Evolutionary conservation across 257 asterid genomes (phyloP).

Genomic region (Fraxinus pennsylvanica): DNA sequence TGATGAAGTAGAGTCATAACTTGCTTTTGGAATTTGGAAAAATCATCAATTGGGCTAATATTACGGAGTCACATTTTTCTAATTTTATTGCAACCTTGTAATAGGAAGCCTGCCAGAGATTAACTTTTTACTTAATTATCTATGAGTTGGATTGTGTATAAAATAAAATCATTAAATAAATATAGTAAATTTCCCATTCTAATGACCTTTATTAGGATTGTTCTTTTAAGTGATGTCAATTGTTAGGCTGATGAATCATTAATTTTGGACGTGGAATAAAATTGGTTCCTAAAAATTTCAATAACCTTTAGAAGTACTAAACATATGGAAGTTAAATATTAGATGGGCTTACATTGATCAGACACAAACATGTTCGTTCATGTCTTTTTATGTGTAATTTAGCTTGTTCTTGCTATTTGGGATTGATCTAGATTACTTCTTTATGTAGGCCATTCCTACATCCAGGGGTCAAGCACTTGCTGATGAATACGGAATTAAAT

Average conservation of each 20-base stretch:
- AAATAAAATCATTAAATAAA: background rate
- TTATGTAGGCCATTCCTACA: constrained; percentile 80
- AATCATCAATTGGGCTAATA: background rate
- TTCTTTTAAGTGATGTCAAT: background rate
- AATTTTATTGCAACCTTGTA: background rate
- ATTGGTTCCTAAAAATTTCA: background rate
- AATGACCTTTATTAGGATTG: background rate
- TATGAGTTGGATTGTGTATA: background rate
- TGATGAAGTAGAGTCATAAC: background rate
- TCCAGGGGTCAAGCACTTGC: constrained; percentile 96
- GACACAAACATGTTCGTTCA: background rate
- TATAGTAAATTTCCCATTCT: background rate
- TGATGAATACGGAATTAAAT: constrained; percentile 91
- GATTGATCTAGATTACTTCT: constrained; percentile 19
- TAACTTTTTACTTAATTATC: background rate
- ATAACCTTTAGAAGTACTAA: background rate
- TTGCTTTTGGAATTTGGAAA: background rate
- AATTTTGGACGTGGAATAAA: background rate
- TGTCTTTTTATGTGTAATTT: constrained; percentile 6
- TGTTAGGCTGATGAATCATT: background rate
- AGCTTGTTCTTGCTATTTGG: constrained; percentile 17
- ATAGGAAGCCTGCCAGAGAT: background rate
- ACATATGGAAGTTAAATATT: background rate
- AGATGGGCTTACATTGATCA: background rate
- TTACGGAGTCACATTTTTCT: too few relatives aligned